A percentile compares a stretch with the other conserved stretches of the same genome.
These are phyloP conservation scores for Colletotrichum magnum DNA, from an alignment of 2,329 filamentous ascomycete species.

Conservation along the genomic window DNA sequence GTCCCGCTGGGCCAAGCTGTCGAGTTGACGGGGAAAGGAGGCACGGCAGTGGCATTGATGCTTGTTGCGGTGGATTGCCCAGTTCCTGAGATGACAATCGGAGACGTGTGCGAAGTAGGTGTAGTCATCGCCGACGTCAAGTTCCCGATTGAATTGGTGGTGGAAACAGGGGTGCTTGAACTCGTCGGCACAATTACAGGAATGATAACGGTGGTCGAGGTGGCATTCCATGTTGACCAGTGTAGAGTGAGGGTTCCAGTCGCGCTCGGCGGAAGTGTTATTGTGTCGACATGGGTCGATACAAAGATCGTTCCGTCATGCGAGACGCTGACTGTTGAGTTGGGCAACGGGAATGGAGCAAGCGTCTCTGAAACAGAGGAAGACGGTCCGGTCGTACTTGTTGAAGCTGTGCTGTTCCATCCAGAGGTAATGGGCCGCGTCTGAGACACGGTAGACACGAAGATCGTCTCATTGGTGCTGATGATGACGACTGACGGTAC, in stretches of 20 bases:
- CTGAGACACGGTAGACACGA: background rate
- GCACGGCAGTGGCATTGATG: background rate
- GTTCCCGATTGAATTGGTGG: background rate
- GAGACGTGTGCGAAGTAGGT: background rate
- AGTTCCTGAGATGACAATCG: background rate
- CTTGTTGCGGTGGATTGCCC: background rate
- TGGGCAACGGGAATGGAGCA: conserved; percentile 7
- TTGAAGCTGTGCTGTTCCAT: conserved; percentile 10
- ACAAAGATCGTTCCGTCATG: conserved; percentile 6
- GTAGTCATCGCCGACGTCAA: background rate
- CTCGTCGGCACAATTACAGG: background rate
- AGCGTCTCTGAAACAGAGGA: background rate
- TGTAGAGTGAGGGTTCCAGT: background rate
- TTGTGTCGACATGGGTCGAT: background rate
- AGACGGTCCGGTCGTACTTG: background rate
- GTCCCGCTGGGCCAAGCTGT: conserved; percentile 20
- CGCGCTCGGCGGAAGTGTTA: background rate
- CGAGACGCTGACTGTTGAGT: conserved; percentile 15
- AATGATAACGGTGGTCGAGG: background rate
- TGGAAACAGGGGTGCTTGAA: too few relatives aligned
- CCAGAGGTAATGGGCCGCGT: background rate
- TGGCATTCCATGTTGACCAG: background rate
- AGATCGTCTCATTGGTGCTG: background rate
- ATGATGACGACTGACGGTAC: background rate
- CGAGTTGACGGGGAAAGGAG: conserved; percentile 18